Conservation (phyloP, 2,329 filamentous ascomycete genomes). For the Botryotinia convoluta region DNA sequence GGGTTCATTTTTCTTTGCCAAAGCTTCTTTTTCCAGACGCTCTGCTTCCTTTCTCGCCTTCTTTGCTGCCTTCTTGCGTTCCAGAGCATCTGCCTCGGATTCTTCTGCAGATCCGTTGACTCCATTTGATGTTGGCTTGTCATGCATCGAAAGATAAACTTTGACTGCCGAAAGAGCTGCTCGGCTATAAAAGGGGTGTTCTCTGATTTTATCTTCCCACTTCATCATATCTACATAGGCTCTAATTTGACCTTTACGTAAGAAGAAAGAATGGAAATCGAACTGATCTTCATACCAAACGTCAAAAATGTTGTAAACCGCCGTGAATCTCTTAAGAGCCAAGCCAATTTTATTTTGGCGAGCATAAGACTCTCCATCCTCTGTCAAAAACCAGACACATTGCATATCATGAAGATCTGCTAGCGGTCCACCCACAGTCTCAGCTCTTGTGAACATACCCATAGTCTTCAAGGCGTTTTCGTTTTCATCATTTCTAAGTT, state of each 20-base stretch:
- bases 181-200: constrained; percentile 89
- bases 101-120: constrained; percentile 53
- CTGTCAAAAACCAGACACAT: constrained; percentile 93
- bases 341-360: constrained; percentile 79
- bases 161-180: constrained; percentile 79
- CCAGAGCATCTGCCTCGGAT: constrained; percentile 55
- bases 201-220: constrained; percentile 89
- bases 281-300: constrained; percentile 98
- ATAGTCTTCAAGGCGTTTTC: constrained; percentile 84
- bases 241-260: constrained; percentile 93
- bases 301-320: constrained; percentile 90
- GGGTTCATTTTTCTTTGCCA: constrained; percentile 79
- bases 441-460: constrained; percentile 89
- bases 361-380: constrained; percentile 87
- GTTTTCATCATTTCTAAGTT: constrained; percentile 87
- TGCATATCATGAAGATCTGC: constrained; percentile 97
- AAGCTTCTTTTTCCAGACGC: constrained; percentile 72
- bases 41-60: constrained; percentile 83
- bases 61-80: constrained; percentile 83
- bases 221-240: constrained; percentile 94
- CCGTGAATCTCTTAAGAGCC: constrained; percentile 87
- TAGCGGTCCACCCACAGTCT: constrained; percentile 81
- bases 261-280: constrained; percentile 95
- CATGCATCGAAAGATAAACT: constrained; percentile 75
- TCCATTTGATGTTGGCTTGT: constrained; percentile 67